These are phyloP conservation scores for Quercus aquifolioides DNA, from an alignment of 306 rosid genomes.

Conservation along the genomic window DNA sequence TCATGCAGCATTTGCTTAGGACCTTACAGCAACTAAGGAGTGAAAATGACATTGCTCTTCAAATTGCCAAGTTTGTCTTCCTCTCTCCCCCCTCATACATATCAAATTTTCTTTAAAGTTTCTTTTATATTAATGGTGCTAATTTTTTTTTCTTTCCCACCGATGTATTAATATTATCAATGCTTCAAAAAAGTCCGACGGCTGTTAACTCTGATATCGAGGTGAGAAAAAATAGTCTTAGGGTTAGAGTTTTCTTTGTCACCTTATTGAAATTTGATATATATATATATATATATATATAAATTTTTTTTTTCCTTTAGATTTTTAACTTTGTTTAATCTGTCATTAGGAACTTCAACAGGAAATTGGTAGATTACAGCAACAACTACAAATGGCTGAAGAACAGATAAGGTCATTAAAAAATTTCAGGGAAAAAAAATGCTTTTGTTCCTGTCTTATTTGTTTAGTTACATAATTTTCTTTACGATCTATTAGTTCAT, in stretches of 20 bases:
- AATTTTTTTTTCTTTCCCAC: background rate
- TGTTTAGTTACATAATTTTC: background rate
- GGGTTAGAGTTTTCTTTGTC: background rate
- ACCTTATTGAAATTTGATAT: background rate
- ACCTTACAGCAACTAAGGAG: slow-evolving; percentile 40
- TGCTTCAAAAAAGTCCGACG: slow-evolving; percentile 28
- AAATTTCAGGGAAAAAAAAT: background rate
- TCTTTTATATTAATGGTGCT: background rate
- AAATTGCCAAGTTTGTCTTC: slow-evolving; percentile 31
- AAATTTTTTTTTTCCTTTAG: background rate
- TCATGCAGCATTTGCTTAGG: slow-evolving; percentile 42
- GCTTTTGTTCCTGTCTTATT: background rate
- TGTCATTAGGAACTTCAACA: slow-evolving; percentile 63
- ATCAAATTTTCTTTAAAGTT: background rate
- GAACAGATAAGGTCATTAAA: slow-evolving; percentile 66
- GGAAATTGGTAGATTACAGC: slow-evolving; percentile 60
- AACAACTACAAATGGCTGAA: slow-evolving; percentile 75
- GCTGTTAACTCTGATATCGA: slow-evolving; percentile 40
- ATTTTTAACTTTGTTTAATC: background rate
- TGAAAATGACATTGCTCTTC: slow-evolving; percentile 49
- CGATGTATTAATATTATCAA: background rate
- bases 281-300: no score
- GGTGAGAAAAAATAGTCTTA: slow-evolving; percentile 14
- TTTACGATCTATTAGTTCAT: background rate
- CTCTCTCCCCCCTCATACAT: slow-evolving; percentile 4